Evolutionary conservation across 2,329 filamentous ascomycete species (phyloP).

Genomic region (Reticulascus tulasneorum): DNA sequence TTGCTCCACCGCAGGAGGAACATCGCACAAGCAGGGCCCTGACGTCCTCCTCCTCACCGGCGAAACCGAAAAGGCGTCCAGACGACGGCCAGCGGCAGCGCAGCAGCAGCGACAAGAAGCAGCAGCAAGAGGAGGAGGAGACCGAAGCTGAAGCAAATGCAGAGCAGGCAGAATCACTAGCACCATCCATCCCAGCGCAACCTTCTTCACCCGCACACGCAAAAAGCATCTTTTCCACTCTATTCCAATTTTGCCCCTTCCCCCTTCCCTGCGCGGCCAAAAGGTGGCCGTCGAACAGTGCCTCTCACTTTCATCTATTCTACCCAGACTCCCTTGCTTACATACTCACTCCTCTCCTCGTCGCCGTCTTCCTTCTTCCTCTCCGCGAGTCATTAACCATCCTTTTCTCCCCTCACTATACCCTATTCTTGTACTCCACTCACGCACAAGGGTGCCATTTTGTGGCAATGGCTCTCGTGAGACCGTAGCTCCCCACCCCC

Average conservation of each 20-base stretch:
- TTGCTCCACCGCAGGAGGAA: slow-evolving; percentile 13
- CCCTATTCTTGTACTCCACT: slow-evolving; percentile 14
- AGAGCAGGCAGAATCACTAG: slow-evolving; percentile 2
- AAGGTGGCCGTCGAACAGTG: slow-evolving; percentile 9
- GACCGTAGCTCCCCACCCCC: slow-evolving; percentile 19
- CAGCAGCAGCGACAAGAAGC: slow-evolving; percentile 7
- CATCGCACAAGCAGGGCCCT: slow-evolving; percentile 10
- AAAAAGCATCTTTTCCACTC: slow-evolving; percentile 7
- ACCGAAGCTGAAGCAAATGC: slow-evolving; percentile 9
- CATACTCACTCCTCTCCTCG: background rate
- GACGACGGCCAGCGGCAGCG: slow-evolving; percentile 7
- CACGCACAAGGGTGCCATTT: slow-evolving; percentile 15
- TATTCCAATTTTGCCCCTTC: slow-evolving; percentile 11
- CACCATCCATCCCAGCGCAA: slow-evolving; percentile 5
- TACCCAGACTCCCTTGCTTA: slow-evolving; percentile 4
- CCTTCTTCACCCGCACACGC: slow-evolving; percentile 1
- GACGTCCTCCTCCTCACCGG: slow-evolving; percentile 5
- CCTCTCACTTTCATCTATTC: slow-evolving; percentile 7
- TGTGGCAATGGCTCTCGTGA: slow-evolving; percentile 29
- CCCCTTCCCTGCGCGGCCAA: slow-evolving; percentile 10
- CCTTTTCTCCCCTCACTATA: slow-evolving; percentile 11
- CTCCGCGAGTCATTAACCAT: slow-evolving; percentile 12
- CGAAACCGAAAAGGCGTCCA: slow-evolving; percentile 6
- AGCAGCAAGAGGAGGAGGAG: background rate
- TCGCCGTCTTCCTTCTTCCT: slow-evolving; percentile 9